Percentiles rank a stretch among this genome's conserved stretches.
Evolutionary conservation across 2,329 filamentous ascomycete species (phyloP).

Genomic region (Diplodia scrobiculata): DNA sequence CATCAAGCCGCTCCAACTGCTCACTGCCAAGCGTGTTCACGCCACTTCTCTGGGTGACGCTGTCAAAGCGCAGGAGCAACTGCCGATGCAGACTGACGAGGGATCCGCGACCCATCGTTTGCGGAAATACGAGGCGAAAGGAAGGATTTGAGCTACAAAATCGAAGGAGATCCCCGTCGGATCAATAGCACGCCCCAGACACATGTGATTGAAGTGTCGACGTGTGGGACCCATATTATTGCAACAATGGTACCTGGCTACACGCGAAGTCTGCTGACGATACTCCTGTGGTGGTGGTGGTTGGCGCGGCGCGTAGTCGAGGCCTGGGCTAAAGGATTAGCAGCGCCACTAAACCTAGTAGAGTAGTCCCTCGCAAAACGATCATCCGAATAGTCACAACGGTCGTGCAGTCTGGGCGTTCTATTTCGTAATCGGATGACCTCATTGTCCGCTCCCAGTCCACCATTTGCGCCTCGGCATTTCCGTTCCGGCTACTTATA

Average conservation of each 20-base stretch:
- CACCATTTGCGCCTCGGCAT: too few relatives aligned
- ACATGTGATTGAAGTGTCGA: neutral
- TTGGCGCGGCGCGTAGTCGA: neutral
- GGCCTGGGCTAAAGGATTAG: neutral
- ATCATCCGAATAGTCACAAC: neutral
- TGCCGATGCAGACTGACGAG: slow-evolving; percentile 8
- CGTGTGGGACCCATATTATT: neutral
- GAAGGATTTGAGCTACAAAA: neutral
- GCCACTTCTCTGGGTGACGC: neutral
- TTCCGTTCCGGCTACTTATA: neutral
- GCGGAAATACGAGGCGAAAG: neutral
- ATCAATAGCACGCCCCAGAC: neutral
- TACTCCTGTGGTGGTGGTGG: neutral
- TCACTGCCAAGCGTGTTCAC: neutral
- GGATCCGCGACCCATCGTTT: slow-evolving; percentile 6
- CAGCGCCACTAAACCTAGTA: neutral
- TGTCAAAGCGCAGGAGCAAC: slow-evolving; percentile 9
- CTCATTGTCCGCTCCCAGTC: too few relatives aligned
- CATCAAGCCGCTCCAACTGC: neutral
- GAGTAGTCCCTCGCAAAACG: neutral
- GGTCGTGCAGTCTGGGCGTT: neutral
- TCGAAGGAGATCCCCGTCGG: neutral
- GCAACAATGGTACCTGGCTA: neutral
- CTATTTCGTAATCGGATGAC: too few relatives aligned
- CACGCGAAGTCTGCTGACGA: neutral